Conservation (phyloP, 1,139 yeast species). For the Blastobotrys buckinghamii region DNA sequence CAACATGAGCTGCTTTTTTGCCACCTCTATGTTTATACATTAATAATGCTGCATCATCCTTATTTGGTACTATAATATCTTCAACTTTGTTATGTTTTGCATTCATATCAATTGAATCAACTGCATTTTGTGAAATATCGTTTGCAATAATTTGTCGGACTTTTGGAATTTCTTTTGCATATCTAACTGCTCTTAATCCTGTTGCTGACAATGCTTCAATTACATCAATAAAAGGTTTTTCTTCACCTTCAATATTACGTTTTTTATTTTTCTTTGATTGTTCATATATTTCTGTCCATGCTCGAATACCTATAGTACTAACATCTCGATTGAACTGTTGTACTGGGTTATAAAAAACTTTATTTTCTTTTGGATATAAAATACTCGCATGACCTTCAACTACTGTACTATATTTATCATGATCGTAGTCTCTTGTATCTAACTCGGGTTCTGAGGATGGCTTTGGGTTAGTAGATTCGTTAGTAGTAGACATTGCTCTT, state of each 20-base stretch:
- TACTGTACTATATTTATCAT: conserved; percentile 29
- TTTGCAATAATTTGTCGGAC: conserved; percentile 75
- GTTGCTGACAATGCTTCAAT: conserved; percentile 93
- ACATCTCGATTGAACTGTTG: conserved; percentile 95
- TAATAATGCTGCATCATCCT: conserved; percentile 81
- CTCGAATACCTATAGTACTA: conserved; percentile 76
- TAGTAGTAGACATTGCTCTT: no score
- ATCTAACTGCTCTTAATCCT: conserved; percentile 88
- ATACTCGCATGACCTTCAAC: conserved; percentile 80
- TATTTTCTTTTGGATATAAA: conserved; percentile 67
- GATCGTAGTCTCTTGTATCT: conserved; percentile 4
- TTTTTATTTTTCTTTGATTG: conserved; percentile 29
- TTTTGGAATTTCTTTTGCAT: conserved; percentile 81
- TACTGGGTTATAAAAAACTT: conserved; percentile 91
- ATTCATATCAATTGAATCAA: conserved; percentile 69
- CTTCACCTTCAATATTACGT: conserved; percentile 24
- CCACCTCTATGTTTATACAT: conserved; percentile 54
- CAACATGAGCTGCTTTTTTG: conserved; percentile 46
- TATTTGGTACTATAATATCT: conserved; percentile 53
- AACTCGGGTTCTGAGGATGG: no score
- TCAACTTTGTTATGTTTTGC: conserved; percentile 57
- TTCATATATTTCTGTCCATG: conserved; percentile 65
- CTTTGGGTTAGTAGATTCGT: no score
- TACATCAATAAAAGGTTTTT: conserved; percentile 50
- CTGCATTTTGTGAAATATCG: conserved; percentile 83